Percentiles rank a stretch among this genome's conserved stretches.
Conservation (phyloP, 2,329 filamentous ascomycete genomes). For the Colletotrichum truncatum region DNA sequence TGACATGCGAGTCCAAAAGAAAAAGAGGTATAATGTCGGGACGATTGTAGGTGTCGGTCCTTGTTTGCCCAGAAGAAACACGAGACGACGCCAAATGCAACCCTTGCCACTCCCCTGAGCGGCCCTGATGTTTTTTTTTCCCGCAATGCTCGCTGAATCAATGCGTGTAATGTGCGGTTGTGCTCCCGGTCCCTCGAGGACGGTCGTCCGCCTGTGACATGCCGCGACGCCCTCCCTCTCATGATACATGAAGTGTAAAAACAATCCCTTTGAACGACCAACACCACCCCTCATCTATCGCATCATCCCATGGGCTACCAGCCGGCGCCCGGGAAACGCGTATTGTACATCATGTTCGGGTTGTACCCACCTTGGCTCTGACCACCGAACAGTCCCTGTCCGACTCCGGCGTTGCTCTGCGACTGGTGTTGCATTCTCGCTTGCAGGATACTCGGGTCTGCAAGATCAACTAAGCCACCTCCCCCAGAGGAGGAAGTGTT, state of each 20-base stretch:
- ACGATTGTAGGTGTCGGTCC: slow-evolving; percentile 31
- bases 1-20: slow-evolving; percentile 38
- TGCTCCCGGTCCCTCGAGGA: slow-evolving; percentile 20
- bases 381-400: slow-evolving; percentile 90
- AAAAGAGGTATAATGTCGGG: slow-evolving; percentile 34
- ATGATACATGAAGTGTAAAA: slow-evolving; percentile 33
- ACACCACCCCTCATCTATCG: slow-evolving; percentile 22
- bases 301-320: slow-evolving; percentile 26
- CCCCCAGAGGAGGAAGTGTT: slow-evolving; percentile 99
- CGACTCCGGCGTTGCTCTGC: slow-evolving; percentile 83
- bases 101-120: slow-evolving; percentile 41
- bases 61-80: slow-evolving; percentile 29
- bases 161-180: slow-evolving; percentile 29
- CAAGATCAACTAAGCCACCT: slow-evolving; percentile 99
- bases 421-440: slow-evolving; percentile 92
- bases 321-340: slow-evolving; percentile 34
- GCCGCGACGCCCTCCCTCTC: slow-evolving; percentile 28
- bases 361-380: slow-evolving; percentile 96
- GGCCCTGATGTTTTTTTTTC: slow-evolving; percentile 25
- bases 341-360: slow-evolving; percentile 82
- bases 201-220: slow-evolving; percentile 16
- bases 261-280: slow-evolving; percentile 21
- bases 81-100: slow-evolving; percentile 32
- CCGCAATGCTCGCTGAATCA: slow-evolving; percentile 56
- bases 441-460: slow-evolving; percentile 99